Percentiles rank a stretch among this genome's conserved stretches.
Conservation (phyloP, 129 eudicot species). For the Dittrichia graveolens region DNA sequence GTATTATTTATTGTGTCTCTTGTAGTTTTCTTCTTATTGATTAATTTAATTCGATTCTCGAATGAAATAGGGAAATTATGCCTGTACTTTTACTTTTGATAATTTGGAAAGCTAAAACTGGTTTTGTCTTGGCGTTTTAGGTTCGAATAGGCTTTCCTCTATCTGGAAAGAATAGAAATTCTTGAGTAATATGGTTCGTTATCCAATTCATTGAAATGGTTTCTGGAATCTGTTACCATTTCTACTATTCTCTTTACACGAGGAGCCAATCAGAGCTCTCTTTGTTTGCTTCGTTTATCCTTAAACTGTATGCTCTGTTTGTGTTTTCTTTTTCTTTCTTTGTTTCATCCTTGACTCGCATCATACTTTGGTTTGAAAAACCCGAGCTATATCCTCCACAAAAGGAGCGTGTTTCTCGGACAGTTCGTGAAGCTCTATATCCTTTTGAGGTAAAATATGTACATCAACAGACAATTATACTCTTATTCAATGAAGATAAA, state of each 20-base stretch:
- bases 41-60: neutral
- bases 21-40: neutral
- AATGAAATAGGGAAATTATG: neutral
- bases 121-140: no score
- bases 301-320: neutral
- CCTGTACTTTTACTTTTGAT: neutral
- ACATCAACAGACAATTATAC: neutral
- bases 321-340: neutral
- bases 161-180: no score
- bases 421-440: slow-evolving; percentile 36
- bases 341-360: slow-evolving; percentile 62
- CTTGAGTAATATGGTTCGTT: no score
- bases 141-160: no score
- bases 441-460: slow-evolving; percentile 65
- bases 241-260: no score
- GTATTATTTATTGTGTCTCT: neutral
- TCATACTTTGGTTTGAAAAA: slow-evolving; percentile 70
- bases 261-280: neutral
- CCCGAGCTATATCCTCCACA: slow-evolving; percentile 66
- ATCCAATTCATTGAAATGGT: no score
- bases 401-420: slow-evolving; percentile 45
- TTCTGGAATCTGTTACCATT: no score
- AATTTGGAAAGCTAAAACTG: no score
- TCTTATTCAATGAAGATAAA: neutral
- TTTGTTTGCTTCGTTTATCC: neutral